Conservation (phyloP, 106 monocot genomes). For the Platanthera guangdongensis region DNA sequence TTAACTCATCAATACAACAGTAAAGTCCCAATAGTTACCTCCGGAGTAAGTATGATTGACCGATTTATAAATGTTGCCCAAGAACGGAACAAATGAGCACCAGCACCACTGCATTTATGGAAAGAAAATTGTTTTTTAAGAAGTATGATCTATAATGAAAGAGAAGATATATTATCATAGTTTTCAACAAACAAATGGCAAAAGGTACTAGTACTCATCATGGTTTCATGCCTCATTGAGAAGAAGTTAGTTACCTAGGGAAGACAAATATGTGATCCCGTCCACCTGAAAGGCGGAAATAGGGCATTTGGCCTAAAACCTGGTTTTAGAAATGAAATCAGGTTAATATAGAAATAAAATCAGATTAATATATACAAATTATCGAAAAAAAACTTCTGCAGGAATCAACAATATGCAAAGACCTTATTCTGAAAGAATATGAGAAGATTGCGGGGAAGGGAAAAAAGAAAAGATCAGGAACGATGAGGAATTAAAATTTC, state of each 20-base stretch:
- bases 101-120: constrained; percentile 74
- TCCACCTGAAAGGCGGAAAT: constrained; percentile 91
- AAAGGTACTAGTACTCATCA: not conserved
- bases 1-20: not conserved
- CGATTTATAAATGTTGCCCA: constrained; percentile 87
- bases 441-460: too few relatives aligned
- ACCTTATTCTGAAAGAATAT: not conserved
- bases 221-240: not conserved
- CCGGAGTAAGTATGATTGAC: constrained; percentile 97
- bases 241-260: constrained; percentile 56
- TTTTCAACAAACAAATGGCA: not conserved
- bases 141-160: constrained; percentile 2
- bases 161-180: not conserved
- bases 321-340: constrained; percentile 13
- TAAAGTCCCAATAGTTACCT: constrained; percentile 38
- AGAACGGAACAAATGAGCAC: constrained; percentile 86
- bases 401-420: constrained; percentile 1
- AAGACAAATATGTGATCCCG: constrained; percentile 93
- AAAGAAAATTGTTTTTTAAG: constrained; percentile 2
- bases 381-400: not conserved
- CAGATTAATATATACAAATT: not conserved
- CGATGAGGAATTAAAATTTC: too few relatives aligned
- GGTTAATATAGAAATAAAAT: not conserved
- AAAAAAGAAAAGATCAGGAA: too few relatives aligned
- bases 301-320: constrained; percentile 97